Evolutionary conservation across 352 stramenopile genomes (phyloP).

Genomic region (Phytopythium kandeliae): DNA sequence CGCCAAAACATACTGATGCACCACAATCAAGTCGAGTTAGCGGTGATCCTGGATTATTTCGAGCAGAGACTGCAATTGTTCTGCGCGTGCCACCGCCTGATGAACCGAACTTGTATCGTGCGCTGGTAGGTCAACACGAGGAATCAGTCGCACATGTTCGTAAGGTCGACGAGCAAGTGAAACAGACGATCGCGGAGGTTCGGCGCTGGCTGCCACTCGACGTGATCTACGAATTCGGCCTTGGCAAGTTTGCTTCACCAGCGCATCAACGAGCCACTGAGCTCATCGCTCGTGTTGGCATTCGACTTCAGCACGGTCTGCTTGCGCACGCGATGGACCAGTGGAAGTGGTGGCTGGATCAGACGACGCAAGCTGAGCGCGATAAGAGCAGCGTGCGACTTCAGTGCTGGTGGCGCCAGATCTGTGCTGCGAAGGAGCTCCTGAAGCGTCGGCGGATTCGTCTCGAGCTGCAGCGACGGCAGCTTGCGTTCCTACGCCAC

Average conservation of each 20-base stretch:
- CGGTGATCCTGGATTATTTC: not conserved
- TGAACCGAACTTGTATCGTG: slow-evolving; percentile 10
- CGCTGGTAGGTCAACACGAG: slow-evolving; percentile 10
- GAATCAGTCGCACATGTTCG: slow-evolving; percentile 11
- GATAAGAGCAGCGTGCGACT: slow-evolving; percentile 10
- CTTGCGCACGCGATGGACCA: slow-evolving; percentile 34
- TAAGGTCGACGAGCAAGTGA: slow-evolving; percentile 25
- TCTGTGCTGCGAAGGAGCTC: slow-evolving; percentile 22
- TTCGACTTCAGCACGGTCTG: slow-evolving; percentile 30
- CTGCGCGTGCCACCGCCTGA: not conserved
- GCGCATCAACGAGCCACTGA: slow-evolving; percentile 51
- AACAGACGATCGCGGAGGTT: slow-evolving; percentile 42
- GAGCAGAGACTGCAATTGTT: too few relatives aligned
- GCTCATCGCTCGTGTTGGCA: slow-evolving; percentile 36
- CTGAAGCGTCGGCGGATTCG: slow-evolving; percentile 18
- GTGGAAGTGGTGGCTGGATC: slow-evolving; percentile 29
- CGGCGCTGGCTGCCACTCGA: slow-evolving; percentile 57
- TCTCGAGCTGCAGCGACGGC: slow-evolving; percentile 34
- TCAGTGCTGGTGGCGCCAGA: slow-evolving; percentile 65
- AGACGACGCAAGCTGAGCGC: slow-evolving; percentile 12
- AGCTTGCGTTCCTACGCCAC: slow-evolving; percentile 31
- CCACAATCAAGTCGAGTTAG: not conserved
- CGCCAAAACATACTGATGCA: too few relatives aligned
- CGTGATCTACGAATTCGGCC: slow-evolving; percentile 51
- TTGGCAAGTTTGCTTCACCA: slow-evolving; percentile 54